phyloP scores from a whole-genome alignment of 1,284 basidiomycete genomes.

The Moniliella sp. region DNA sequence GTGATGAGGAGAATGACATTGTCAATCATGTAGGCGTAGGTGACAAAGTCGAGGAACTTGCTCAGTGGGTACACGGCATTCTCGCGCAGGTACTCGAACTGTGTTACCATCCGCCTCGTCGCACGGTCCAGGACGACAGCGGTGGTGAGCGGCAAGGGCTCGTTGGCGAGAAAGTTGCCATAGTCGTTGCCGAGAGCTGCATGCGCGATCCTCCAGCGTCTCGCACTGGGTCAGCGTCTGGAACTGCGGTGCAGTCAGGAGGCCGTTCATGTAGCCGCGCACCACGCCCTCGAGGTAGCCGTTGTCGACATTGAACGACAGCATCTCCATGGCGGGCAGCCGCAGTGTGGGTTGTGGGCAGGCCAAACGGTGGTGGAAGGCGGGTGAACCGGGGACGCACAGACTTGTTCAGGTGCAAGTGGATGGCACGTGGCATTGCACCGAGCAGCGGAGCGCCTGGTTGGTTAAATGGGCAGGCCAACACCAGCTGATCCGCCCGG shows the following conservation, averaged over 20 bases:
- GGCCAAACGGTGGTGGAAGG: too few relatives aligned
- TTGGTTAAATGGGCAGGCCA: too few relatives aligned
- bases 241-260: conserved; percentile 71
- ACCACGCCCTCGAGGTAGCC: conserved; percentile 51
- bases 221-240: conserved; percentile 91
- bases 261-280: conserved; percentile 76
- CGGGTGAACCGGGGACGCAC: too few relatives aligned
- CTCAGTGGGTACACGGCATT: conserved; percentile 80
- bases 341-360: too few relatives aligned
- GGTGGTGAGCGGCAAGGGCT: conserved; percentile 80
- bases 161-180: conserved; percentile 91
- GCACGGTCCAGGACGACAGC: conserved; percentile 87
- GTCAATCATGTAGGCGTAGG: conserved; percentile 98
- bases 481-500: too few relatives aligned
- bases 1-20: conserved; percentile 94
- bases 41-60: conserved; percentile 93
- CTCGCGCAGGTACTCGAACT: conserved; percentile 78
- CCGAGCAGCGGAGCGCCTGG: too few relatives aligned
- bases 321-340: conserved; percentile 31
- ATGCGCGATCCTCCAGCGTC: conserved; percentile 60
- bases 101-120: conserved; percentile 76
- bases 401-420: too few relatives aligned
- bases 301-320: conserved; percentile 27
- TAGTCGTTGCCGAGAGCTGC: conserved; percentile 81
- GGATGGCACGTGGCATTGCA: too few relatives aligned